phyloP scores from a whole-genome alignment of 176 grass and related monocot genomes.

The Phyllostachys edulis region DNA sequence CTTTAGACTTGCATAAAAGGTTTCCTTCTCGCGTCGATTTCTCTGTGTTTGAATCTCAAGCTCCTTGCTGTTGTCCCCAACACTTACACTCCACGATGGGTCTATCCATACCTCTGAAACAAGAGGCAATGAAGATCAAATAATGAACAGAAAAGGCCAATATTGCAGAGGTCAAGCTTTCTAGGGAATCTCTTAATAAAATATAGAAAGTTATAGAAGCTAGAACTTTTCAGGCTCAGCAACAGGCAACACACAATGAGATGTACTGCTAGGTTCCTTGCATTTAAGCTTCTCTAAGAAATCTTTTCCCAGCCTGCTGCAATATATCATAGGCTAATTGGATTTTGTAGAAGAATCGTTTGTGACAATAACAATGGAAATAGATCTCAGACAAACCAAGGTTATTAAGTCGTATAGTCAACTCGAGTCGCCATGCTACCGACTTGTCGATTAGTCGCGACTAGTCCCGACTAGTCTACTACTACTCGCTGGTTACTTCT shows the following conservation, averaged over 20 bases:
- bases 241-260: neutral
- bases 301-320: neutral
- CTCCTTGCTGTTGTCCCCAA: conserved; percentile 85
- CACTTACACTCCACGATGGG: conserved; percentile 63
- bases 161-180: neutral
- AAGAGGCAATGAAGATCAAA: conserved; percentile 49
- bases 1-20: conserved; percentile 51
- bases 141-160: conserved; percentile 21
- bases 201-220: neutral
- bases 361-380: neutral
- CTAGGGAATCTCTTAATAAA: neutral
- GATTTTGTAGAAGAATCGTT: neutral
- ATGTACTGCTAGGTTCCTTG: neutral
- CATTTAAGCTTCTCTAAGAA: neutral
- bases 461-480: too few species aligned
- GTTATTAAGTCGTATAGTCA: too few species aligned
- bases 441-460: too few species aligned
- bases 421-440: too few species aligned
- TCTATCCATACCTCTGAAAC: conserved; percentile 67
- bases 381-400: neutral
- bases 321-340: neutral
- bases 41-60: conserved; percentile 72
- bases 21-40: conserved; percentile 77
- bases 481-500: too few species aligned
- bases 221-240: neutral